Evolutionary conservation across 495 filamentous ascomycete genomes (phyloP).

Genomic region (Penicillium macrosclerotiorum): DNA sequence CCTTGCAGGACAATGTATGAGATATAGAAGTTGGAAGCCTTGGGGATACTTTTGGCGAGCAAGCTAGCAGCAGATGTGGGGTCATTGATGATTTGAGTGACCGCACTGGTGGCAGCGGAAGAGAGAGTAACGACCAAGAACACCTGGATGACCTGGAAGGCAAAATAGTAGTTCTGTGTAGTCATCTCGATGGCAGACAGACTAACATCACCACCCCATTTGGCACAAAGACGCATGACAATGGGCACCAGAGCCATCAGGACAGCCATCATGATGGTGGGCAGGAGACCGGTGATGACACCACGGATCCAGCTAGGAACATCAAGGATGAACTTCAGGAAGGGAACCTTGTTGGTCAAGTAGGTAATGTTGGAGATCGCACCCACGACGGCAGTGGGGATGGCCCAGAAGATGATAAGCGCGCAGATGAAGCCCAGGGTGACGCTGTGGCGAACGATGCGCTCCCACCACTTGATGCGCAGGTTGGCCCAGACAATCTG

Average conservation of each 20-base stretch:
- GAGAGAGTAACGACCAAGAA: slow-evolving; percentile 85
- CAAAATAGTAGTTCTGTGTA: slow-evolving; percentile 90
- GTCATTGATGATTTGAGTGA: slow-evolving; percentile 58
- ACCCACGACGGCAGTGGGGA: slow-evolving; percentile 86
- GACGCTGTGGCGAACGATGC: slow-evolving; percentile 66
- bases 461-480: slow-evolving; percentile 84
- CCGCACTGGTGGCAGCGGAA: slow-evolving; percentile 59
- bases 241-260: slow-evolving; percentile 91
- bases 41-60: slow-evolving; percentile 73
- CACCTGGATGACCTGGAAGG: slow-evolving; percentile 92
- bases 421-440: slow-evolving; percentile 69
- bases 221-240: slow-evolving; percentile 78
- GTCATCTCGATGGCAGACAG: slow-evolving; percentile 77
- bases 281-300: slow-evolving; percentile 81
- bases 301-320: slow-evolving; percentile 73
- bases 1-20: slow-evolving; percentile 94
- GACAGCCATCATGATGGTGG: slow-evolving; percentile 72
- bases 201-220: slow-evolving; percentile 74
- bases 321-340: slow-evolving; percentile 68
- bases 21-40: slow-evolving; percentile 89
- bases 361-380: slow-evolving; percentile 79
- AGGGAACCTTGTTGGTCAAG: slow-evolving; percentile 59
- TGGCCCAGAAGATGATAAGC: slow-evolving; percentile 89
- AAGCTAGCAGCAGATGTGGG: slow-evolving; percentile 61
- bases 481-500: slow-evolving; percentile 92